These are phyloP conservation scores for Myxozyma neglecta DNA, from an alignment of 805 yeast species.

Conservation along the genomic window DNA sequence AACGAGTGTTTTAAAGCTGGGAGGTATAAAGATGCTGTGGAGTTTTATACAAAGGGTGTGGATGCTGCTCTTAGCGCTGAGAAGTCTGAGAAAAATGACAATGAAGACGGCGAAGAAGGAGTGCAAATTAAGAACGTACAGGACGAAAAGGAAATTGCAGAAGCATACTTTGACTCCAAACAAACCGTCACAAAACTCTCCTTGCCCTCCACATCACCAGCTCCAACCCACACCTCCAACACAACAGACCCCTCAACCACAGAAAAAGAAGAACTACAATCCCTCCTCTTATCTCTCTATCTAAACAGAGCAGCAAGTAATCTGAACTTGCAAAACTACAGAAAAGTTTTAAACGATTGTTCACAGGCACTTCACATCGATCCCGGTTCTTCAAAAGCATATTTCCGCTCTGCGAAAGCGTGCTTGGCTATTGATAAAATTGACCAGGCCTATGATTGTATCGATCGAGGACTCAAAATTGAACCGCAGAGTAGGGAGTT, in stretches of 20 bases:
- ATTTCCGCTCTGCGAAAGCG: conserved; percentile 81
- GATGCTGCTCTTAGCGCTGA: conserved; percentile 48
- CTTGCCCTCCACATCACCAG: no score
- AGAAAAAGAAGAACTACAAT: conserved; percentile 42
- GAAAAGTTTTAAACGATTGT: conserved; percentile 85
- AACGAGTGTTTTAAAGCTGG: conserved; percentile 78
- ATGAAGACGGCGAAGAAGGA: not conserved
- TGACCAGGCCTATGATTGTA: conserved; percentile 70
- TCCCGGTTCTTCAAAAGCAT: conserved; percentile 76
- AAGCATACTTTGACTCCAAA: conserved; percentile 16
- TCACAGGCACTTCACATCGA: conserved; percentile 64
- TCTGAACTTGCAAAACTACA: conserved; percentile 76
- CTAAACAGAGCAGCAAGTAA: conserved; percentile 91
- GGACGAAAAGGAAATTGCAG: conserved; percentile 20
- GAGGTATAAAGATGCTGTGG: conserved; percentile 73
- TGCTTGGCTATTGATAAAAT: conserved; percentile 63
- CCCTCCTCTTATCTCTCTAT: conserved; percentile 61
- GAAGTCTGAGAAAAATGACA: not conserved
- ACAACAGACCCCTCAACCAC: no score
- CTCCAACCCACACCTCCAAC: no score
- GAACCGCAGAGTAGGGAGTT: conserved; percentile 64
- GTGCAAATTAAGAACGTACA: conserved; percentile 1
- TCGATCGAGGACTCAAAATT: conserved; percentile 61
- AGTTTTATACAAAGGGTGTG: conserved; percentile 75
- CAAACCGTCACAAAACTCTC: not conserved